Conservation (phyloP, 164 flowering plant genomes). For the Cinnamomum micranthum region DNA sequence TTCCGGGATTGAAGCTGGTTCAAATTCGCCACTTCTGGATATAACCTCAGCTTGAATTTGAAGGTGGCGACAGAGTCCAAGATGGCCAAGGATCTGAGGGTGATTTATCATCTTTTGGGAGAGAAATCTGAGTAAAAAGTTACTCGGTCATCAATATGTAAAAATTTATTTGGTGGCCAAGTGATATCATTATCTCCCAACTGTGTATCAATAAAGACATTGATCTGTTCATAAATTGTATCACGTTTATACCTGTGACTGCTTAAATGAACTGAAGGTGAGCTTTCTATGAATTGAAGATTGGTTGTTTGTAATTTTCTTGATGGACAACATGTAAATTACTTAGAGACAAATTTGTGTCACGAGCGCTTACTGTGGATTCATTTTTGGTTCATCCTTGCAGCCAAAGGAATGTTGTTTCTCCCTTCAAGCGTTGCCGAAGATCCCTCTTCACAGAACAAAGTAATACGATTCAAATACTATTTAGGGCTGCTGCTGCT, state of each 20-base stretch:
- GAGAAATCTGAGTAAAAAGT: neutral
- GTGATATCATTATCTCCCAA: neutral
- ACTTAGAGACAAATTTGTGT: neutral
- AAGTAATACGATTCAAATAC: too few relatives aligned
- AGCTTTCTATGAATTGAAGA: neutral
- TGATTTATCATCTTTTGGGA: neutral
- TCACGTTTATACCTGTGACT: too few relatives aligned
- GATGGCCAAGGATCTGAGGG: neutral
- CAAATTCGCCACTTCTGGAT: neutral
- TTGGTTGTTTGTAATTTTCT: neutral
- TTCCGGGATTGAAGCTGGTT: slow-evolving; percentile 5
- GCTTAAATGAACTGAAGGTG: neutral
- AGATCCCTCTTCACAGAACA: too few relatives aligned
- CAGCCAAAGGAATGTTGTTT: too few relatives aligned
- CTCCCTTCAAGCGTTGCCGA: too few relatives aligned
- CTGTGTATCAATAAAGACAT: neutral
- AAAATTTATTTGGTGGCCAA: neutral
- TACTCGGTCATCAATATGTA: too few relatives aligned
- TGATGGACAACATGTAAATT: neutral
- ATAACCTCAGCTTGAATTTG: neutral
- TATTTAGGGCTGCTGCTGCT: too few relatives aligned
- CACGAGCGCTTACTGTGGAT: too few relatives aligned
- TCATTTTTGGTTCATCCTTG: too few relatives aligned
- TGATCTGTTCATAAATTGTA: neutral
- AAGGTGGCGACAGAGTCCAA: neutral